Evolutionary conservation across 352 stramenopile species (phyloP), one percentile per base, ranked within the genome.

Genomic region (Phytophthora citrophthora): DNA sequence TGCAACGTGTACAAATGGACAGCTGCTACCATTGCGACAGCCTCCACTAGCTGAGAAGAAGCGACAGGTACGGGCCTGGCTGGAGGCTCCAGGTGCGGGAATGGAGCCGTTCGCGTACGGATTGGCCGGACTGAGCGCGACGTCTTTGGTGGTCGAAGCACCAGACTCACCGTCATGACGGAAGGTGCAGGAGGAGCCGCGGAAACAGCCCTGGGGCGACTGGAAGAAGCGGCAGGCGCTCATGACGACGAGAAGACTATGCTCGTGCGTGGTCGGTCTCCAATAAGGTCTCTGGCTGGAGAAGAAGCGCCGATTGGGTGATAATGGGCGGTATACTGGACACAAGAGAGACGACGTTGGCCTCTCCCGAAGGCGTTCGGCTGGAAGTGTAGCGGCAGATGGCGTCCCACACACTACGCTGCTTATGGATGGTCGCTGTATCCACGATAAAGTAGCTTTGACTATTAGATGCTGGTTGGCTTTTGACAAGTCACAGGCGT

Each of bases 181-280:
- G 55, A 88, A 94, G 44, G 70, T 75, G 64, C 86, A 94, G 8
- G 76, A 83, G 12, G 72, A 58, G 26, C 86, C 86, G 13, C 85
- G 83, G 59, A 86, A 89, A 52, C 86, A 94, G 55, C 86, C 86
- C 39, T 87, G 67, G 8, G 76, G 69, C 40, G 81, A 88, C 71
- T 85, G 71, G 61, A 90, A 94, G 77, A 91, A 94, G 65, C 83
- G 83, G 59, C 86, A 94, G 31, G 58, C 41, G 26, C 54, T 66
- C 61, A 75, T 76, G 43, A 53, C 26, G 65, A 55, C 15, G 15
- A 36, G 32, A 8, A n/a, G 12, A 15, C 38, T 48, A 38, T 15
- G 50, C 18, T 20, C 11, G 50, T 57, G 50, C 50, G 50, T 57
- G 38, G 50, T 47, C 47, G 47, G 27, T 46, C 49, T 56, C 36